phyloP scores from a whole-genome alignment of 2,329 filamentous ascomycete species.

The Neopestalotiopsis clavispora region DNA sequence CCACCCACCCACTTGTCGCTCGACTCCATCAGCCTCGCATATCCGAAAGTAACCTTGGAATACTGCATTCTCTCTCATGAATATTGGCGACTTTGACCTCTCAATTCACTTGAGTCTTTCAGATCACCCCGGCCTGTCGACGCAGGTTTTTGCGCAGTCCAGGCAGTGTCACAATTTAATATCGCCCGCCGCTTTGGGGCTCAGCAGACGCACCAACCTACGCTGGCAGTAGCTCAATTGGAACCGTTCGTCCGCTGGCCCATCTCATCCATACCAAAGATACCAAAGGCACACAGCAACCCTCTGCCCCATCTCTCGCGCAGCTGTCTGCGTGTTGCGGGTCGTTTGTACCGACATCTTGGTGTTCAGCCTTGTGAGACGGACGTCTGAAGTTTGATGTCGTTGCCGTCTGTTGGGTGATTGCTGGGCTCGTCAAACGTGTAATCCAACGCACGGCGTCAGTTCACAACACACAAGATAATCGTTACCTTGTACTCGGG shows the following conservation, averaged over 20 bases:
- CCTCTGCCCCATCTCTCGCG: too few relatives aligned
- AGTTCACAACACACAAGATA: background rate
- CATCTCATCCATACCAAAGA: too few relatives aligned
- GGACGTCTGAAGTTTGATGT: background rate
- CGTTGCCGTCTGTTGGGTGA: background rate
- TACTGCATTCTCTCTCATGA: background rate
- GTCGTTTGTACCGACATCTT: background rate
- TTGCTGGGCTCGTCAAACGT: background rate
- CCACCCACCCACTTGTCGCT: background rate
- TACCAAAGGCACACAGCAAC: too few relatives aligned
- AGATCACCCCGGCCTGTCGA: background rate
- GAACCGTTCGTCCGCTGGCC: background rate
- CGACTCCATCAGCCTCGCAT: conserved; percentile 11
- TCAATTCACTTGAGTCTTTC: background rate
- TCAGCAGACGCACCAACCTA: background rate
- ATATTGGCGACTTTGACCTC: background rate
- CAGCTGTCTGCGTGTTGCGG: too few relatives aligned
- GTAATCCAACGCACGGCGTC: background rate
- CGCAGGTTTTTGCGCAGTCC: background rate
- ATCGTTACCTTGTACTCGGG: background rate
- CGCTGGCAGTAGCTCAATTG: background rate
- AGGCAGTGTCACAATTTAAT: background rate
- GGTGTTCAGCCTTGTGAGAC: background rate
- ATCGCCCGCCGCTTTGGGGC: background rate
- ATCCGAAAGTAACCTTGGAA: background rate